Evolutionary conservation across 805 yeast genomes (phyloP).

Genomic region (Teunomyces atbi): DNA sequence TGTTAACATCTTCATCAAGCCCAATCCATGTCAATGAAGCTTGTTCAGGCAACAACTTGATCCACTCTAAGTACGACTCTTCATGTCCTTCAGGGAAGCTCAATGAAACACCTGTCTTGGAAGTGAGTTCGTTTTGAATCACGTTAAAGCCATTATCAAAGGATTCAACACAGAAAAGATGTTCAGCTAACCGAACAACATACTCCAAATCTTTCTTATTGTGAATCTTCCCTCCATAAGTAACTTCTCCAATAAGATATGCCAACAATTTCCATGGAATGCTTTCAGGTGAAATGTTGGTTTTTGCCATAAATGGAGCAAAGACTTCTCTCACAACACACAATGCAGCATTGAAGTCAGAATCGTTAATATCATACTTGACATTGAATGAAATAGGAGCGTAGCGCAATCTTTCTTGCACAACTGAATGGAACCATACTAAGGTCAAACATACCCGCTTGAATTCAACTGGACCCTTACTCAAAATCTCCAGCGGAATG

Average conservation of each 20-base stretch:
- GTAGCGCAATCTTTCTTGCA: slow-evolving; percentile 58
- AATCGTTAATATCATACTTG: slow-evolving; percentile 66
- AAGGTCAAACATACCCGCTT: slow-evolving; percentile 51
- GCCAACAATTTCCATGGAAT: slow-evolving; percentile 57
- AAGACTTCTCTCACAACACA: slow-evolving; percentile 44
- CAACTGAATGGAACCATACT: slow-evolving; percentile 68
- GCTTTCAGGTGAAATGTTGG: slow-evolving; percentile 11
- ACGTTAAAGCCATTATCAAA: slow-evolving; percentile 45
- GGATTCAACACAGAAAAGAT: slow-evolving; percentile 38
- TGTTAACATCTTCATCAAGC: slow-evolving; percentile 43
- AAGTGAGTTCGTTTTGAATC: slow-evolving; percentile 25
- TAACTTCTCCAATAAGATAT: slow-evolving; percentile 49
- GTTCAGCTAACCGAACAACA: slow-evolving; percentile 32
- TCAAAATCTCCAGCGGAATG: slow-evolving; percentile 13
- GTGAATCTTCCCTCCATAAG: slow-evolving; percentile 68
- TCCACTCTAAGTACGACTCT: slow-evolving; percentile 47
- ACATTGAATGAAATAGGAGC: slow-evolving; percentile 63
- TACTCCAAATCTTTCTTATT: slow-evolving; percentile 36
- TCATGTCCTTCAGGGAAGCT: slow-evolving; percentile 48
- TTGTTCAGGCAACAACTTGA: slow-evolving; percentile 48
- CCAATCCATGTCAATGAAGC: slow-evolving; percentile 57
- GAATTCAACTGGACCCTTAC: slow-evolving; percentile 40
- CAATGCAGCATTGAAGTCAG: slow-evolving; percentile 59
- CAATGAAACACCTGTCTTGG: slow-evolving; percentile 16
- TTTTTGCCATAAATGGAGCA: slow-evolving; percentile 5